Percentiles rank a stretch among this genome's conserved stretches.
Conservation (phyloP, 495 filamentous ascomycete genomes). For the Penicillium canariense region DNA sequence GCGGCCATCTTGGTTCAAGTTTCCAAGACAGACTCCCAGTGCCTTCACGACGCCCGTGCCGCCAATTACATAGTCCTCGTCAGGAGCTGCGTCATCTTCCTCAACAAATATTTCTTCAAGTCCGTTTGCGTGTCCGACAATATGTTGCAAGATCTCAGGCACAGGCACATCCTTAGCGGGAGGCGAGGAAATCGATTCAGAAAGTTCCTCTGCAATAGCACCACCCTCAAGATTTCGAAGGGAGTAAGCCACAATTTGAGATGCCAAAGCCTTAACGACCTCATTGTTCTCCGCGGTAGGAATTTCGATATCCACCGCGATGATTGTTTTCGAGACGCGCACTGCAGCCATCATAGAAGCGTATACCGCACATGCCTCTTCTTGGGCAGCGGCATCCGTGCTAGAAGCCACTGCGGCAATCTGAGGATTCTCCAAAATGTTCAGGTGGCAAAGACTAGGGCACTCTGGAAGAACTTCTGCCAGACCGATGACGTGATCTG, state of each 20-base stretch:
- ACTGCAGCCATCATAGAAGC: constrained; percentile 88
- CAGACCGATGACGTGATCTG: constrained; percentile 85
- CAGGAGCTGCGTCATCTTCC: constrained; percentile 71
- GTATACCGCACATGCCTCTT: constrained; percentile 92
- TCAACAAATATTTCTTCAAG: constrained; percentile 51
- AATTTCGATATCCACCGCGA: constrained; percentile 90
- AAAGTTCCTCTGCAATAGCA: constrained; percentile 47
- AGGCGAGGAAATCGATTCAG: constrained; percentile 32
- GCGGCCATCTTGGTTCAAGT: constrained; percentile 46
- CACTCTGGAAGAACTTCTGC: constrained; percentile 87
- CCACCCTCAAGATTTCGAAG: constrained; percentile 82
- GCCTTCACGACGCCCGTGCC: constrained; percentile 95
- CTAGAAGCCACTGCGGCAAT: constrained; percentile 66
- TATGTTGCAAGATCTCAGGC: constrained; percentile 65
- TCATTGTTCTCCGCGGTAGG: constrained; percentile 75
- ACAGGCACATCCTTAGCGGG: constrained; percentile 44
- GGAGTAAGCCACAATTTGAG: constrained; percentile 90
- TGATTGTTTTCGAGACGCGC: constrained; percentile 75
- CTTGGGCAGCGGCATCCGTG: constrained; percentile 68
- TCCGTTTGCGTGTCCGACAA: constrained; percentile 51
- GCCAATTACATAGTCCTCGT: constrained; percentile 93
- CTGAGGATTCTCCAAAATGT: constrained; percentile 77
- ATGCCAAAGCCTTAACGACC: constrained; percentile 87
- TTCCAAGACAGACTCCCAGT: constrained; percentile 82
- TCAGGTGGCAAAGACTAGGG: constrained; percentile 79